phyloP scores from a whole-genome alignment of 176 grass and related monocot species.

The Bolboschoenus planiculmis region DNA sequence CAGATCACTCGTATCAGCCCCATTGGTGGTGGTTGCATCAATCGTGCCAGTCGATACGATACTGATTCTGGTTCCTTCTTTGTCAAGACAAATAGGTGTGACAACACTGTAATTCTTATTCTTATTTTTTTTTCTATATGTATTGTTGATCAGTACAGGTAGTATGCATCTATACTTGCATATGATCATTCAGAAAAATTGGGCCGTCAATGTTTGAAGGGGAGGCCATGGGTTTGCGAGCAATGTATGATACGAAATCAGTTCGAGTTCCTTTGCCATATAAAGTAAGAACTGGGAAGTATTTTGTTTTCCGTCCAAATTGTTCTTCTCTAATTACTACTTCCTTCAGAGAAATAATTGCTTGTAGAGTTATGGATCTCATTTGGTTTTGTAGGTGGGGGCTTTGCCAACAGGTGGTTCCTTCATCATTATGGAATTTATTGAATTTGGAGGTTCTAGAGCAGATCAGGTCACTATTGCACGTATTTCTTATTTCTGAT shows the following conservation, averaged over 20 bases:
- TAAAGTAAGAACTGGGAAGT: constrained; percentile 33
- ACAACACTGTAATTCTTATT: not conserved
- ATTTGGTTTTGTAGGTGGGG: constrained; percentile 40
- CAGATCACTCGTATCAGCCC: constrained; percentile 60
- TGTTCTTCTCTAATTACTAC: not conserved
- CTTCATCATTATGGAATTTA: constrained; percentile 94
- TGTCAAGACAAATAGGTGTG: constrained; percentile 66
- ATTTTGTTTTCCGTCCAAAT: not conserved
- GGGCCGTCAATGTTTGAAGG: constrained; percentile 79
- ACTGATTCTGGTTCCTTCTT: constrained; percentile 68
- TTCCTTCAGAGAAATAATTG: not conserved
- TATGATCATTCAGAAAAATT: constrained; percentile 37
- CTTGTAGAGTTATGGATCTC: not conserved
- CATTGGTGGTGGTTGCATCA: constrained; percentile 69
- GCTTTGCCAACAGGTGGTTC: constrained; percentile 59
- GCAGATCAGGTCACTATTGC: constrained; percentile 46
- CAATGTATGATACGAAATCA: constrained; percentile 77
- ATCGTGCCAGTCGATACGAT: constrained; percentile 55
- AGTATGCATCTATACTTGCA: not conserved
- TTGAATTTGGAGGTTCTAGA: constrained; percentile 68
- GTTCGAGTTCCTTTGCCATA: constrained; percentile 74
- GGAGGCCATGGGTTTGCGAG: constrained; percentile 63
- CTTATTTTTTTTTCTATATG: not conserved
- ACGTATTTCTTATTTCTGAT: not conserved
- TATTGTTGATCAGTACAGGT: not conserved